A percentile compares a stretch with the other conserved stretches of the same genome.
These are phyloP conservation scores for Yamadazyma sp. DNA, from an alignment of 1,139 yeast species.

Conservation along the genomic window DNA sequence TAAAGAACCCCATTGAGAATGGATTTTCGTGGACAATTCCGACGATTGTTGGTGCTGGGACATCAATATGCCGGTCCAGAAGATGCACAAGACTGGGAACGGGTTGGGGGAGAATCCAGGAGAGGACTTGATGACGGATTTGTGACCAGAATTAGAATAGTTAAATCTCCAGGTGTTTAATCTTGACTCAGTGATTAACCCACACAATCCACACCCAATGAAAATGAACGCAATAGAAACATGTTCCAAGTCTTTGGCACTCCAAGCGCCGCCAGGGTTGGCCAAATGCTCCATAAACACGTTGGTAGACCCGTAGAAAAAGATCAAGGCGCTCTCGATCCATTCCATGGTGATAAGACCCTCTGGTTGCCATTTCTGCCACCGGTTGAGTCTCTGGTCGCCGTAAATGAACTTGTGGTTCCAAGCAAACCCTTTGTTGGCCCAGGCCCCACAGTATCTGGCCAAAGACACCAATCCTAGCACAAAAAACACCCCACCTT, in stretches of 20 bases:
- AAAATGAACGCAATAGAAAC: conserved; percentile 93
- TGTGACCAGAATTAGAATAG: conserved; percentile 24
- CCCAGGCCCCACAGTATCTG: conserved; percentile 82
- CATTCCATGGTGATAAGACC: conserved; percentile 81
- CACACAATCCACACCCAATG: conserved; percentile 91
- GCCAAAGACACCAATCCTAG: conserved; percentile 77
- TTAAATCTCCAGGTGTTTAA: conserved; percentile 49
- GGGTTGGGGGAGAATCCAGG: conserved; percentile 89
- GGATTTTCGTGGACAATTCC: conserved; percentile 71
- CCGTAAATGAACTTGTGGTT: conserved; percentile 52
- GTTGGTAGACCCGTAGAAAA: conserved; percentile 86
- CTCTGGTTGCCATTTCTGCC: conserved; percentile 43
- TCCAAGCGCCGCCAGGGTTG: conserved; percentile 77
- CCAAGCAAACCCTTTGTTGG: conserved; percentile 89
- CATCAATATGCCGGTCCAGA: conserved; percentile 97
- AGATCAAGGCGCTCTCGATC: conserved; percentile 73
- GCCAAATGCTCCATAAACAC: conserved; percentile 83
- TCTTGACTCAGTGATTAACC: conserved; percentile 71
- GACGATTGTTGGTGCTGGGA: conserved; percentile 91
- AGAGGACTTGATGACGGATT: conserved; percentile 39
- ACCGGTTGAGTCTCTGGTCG: conserved; percentile 15
- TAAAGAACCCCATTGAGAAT: conserved; percentile 88
- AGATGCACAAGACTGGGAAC: conserved; percentile 87
- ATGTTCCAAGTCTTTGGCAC: conserved; percentile 92
- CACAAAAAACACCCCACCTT: conserved; percentile 84